Percentiles rank a stretch among this genome's conserved stretches.
Evolutionary conservation across 2,329 filamentous ascomycete genomes (phyloP).

Genomic region (Gremmenia infestans): DNA sequence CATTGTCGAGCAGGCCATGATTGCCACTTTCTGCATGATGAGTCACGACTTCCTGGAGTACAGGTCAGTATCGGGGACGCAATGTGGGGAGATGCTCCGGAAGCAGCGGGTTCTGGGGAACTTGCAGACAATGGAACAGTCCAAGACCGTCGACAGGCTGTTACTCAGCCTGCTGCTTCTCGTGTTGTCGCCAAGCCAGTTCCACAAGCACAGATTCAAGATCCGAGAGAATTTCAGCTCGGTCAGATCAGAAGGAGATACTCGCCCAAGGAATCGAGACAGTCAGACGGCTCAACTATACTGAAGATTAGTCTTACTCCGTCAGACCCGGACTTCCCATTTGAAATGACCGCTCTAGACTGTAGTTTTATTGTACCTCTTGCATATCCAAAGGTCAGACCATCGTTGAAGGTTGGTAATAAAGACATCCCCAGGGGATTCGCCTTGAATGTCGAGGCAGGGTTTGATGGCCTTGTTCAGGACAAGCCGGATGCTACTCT

Average conservation of each 20-base stretch:
- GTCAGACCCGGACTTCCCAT: constrained; percentile 80
- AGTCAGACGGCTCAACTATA: constrained; percentile 36
- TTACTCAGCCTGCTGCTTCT: constrained; percentile 31
- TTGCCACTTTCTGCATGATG: constrained; percentile 47
- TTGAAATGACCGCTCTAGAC: constrained; percentile 64
- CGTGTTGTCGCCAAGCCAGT: constrained; percentile 61
- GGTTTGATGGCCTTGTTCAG: constrained; percentile 61
- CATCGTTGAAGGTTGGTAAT: constrained; percentile 61
- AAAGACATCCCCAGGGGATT: constrained; percentile 67
- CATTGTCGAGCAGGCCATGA: constrained; percentile 44
- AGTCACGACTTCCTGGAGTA: constrained; percentile 19
- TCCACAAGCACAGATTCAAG: constrained; percentile 56
- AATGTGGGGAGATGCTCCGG: constrained; percentile 8
- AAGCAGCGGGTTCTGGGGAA: constrained; percentile 10
- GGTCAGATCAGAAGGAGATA: constrained; percentile 68
- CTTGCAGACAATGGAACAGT: constrained; percentile 17
- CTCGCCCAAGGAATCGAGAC: constrained; percentile 40
- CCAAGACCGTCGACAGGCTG: constrained; percentile 31
- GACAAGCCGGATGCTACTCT: constrained; percentile 54
- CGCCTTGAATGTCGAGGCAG: constrained; percentile 69
- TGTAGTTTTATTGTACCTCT: constrained; percentile 63
- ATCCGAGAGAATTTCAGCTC: constrained; percentile 71
- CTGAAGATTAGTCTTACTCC: constrained; percentile 63
- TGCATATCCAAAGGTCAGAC: constrained; percentile 54
- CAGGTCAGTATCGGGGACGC: background rate